phyloP scores from a whole-genome alignment of 2,329 filamentous ascomycete species.

The Diaporthe citrichinensis region DNA sequence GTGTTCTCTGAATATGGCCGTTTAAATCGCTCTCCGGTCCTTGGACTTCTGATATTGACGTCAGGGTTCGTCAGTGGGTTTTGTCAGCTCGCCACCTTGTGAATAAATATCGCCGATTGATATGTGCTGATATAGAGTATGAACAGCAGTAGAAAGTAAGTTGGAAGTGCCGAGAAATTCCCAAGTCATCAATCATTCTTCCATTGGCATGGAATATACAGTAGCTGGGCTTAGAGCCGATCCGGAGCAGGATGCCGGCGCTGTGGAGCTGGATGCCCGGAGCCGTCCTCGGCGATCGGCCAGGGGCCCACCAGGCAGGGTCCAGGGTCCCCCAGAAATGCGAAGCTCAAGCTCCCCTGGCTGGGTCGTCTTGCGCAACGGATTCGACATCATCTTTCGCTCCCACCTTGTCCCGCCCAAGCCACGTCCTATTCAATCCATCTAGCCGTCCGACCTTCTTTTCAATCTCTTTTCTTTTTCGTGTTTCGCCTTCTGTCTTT shows the following conservation, averaged over 20 bases:
- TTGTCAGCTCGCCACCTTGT: neutral
- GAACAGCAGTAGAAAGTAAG: neutral
- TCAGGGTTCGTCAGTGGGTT: neutral
- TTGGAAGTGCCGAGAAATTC: too few species aligned
- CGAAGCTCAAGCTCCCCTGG: neutral
- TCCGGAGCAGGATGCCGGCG: conserved; percentile 22
- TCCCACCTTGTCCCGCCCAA: neutral
- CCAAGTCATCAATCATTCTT: too few species aligned
- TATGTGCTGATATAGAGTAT: neutral
- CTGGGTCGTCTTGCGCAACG: neutral
- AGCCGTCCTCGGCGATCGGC: conserved; percentile 20
- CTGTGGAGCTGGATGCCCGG: conserved; percentile 14
- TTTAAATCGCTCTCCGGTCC: neutral
- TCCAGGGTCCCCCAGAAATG: neutral
- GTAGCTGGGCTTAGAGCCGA: neutral
- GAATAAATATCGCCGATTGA: too few species aligned
- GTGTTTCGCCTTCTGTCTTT: neutral
- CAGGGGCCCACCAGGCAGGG: neutral
- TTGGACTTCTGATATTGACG: neutral
- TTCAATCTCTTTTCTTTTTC: neutral
- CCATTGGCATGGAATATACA: neutral
- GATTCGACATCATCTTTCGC: neutral
- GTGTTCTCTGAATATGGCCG: neutral
- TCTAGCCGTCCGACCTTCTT: neutral
- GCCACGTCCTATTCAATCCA: neutral